Evolutionary conservation across 75 land plant species (phyloP).

Genomic region (Picea sitchensis): DNA sequence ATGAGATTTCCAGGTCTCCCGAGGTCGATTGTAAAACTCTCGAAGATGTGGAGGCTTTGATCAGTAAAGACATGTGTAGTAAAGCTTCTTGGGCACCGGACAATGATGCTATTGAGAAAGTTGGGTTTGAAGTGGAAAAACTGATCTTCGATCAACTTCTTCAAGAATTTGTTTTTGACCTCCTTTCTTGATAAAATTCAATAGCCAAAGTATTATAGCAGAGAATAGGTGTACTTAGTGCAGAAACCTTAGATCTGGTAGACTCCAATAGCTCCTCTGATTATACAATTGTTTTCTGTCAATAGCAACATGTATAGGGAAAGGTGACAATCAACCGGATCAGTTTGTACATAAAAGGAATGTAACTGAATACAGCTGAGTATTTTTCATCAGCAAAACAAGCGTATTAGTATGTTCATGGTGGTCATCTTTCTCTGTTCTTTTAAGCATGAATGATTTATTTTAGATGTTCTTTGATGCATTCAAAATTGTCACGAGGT

Average conservation of each 20-base stretch:
- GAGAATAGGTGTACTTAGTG: not conserved
- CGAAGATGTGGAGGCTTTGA: conserved; percentile 19
- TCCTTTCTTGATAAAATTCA: conserved; percentile 3
- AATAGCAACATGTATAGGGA: not conserved
- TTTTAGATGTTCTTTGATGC: too few species aligned
- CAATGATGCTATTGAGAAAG: conserved; percentile 6
- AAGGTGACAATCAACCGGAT: not conserved
- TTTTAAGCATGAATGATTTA: too few species aligned
- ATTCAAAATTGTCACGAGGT: too few species aligned
- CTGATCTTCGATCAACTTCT: conserved; percentile 1
- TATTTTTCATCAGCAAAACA: too few species aligned
- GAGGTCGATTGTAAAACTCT: conserved; percentile 17
- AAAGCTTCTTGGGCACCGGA: not conserved
- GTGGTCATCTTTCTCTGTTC: too few species aligned
- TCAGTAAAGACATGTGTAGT: conserved; percentile 11
- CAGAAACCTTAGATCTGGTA: not conserved
- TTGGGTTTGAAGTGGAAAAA: not conserved
- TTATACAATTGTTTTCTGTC: not conserved
- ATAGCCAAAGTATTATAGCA: not conserved
- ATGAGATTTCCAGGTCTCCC: conserved; percentile 18
- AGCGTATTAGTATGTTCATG: too few species aligned
- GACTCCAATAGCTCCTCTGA: not conserved
- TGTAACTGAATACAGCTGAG: too few species aligned
- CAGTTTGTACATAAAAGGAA: too few species aligned
- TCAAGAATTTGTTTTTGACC: conserved; percentile 5